Evolutionary conservation across 768 basidiomycete species (phyloP), one percentile per base, ranked within the genome.

Genomic region (Hericium coralloides): DNA sequence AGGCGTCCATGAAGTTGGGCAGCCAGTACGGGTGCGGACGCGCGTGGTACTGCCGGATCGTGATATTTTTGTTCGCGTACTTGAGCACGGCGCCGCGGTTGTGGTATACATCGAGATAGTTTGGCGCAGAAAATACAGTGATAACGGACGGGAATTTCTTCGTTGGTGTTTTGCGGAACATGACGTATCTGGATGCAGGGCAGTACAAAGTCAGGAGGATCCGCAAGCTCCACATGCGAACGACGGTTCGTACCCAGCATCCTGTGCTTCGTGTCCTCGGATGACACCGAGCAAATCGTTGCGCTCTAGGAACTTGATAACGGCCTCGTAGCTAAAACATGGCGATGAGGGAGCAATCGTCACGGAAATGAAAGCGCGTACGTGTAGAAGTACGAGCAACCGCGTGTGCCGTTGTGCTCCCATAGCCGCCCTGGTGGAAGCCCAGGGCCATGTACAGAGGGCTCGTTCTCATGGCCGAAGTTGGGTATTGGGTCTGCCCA

Each of bases 1-100:
- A 99, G 22, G 95, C 95, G 65, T 98, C 95, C 95, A 98, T 98
- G 67, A 99, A 99, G 71, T 99, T 99, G 4, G 97, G 97, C 55
- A 99, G 75, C 95, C 95, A 98, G 69, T 98, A 98, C 8, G 82
- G 82, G 60, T 84, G 82, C 39, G 80, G 77, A n/a, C 70, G 70
- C n/a, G 68, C 63, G 50, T 72, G 71, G 57, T 67, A 72, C 57
- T 72, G 71, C 47, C 93, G 80, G 58, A 98, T 95, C 53, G 92
- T 97, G 75, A 97, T 94, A 56, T 90, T 94, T 73, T 93, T 95
- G 71, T 93, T 93, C 63, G 89, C 92, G 68, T 98, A 98, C 72
- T 97, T 97, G 70, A 98, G 84, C 17, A 99, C 90, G 2, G 95
- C 95, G 0, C 90, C 95, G 58, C 94, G 91, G 72, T 99, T 99